phyloP scores from a whole-genome alignment of 148 eudicot species.

The Vaccinium darrowii region DNA sequence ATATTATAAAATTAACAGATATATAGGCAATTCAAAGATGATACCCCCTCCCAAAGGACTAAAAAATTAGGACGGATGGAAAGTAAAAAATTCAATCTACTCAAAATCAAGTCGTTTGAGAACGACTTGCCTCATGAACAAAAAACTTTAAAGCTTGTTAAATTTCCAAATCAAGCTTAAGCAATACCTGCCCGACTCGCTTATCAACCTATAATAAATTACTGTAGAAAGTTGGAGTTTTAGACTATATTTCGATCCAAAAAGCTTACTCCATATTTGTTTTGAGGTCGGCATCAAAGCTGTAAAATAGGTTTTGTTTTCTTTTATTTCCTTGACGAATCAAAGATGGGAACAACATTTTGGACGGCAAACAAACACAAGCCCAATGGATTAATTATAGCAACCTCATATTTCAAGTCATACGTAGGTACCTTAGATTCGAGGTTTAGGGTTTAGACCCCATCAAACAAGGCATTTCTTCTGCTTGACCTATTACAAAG shows the following conservation, averaged over 20 bases:
- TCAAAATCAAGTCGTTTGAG: no score
- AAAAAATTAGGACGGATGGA: no score
- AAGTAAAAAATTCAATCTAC: no score
- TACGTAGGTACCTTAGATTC: neutral
- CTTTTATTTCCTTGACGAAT: neutral
- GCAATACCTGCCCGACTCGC: neutral
- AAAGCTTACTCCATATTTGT: neutral
- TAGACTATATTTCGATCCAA: neutral
- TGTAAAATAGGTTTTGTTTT: neutral
- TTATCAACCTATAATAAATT: neutral
- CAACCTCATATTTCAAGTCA: neutral
- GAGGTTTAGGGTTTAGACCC: neutral
- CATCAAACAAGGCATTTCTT: neutral
- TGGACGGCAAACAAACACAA: neutral
- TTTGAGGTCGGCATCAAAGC: neutral
- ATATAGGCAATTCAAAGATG: no score
- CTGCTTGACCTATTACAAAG: neutral
- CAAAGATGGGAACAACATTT: neutral
- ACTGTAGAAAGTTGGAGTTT: neutral
- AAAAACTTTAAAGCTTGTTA: no score
- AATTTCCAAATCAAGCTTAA: neutral
- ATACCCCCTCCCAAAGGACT: no score
- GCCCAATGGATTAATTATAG: neutral
- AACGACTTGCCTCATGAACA: no score
- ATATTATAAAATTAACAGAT: no score